A percentile compares a stretch with the other conserved stretches of the same genome.
Evolutionary conservation across 345 rosid genomes (phyloP).

Genomic region (Gossypium rotundifolium): DNA sequence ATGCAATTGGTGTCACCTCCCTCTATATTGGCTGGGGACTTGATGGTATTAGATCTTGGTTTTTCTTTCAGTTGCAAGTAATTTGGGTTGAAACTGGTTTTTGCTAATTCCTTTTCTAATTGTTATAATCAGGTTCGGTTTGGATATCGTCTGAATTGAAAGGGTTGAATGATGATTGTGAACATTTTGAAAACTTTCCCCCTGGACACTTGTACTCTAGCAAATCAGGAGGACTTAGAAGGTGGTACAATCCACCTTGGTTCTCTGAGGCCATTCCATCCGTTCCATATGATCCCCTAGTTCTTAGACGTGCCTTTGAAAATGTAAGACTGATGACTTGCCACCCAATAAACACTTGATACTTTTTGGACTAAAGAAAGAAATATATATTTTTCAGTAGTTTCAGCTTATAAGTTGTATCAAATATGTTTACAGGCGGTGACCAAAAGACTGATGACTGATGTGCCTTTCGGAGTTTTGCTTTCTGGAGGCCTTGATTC

Average conservation of each 20-base stretch:
- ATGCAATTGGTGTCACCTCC: constrained; percentile 91
- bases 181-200: constrained; percentile 80
- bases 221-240: constrained; percentile 57
- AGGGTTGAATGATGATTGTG: constrained; percentile 84
- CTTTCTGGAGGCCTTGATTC: constrained; percentile 96
- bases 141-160: constrained; percentile 89
- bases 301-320: constrained; percentile 62
- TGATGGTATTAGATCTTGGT: constrained; percentile 42
- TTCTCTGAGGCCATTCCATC: constrained; percentile 64
- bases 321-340: constrained; percentile 36
- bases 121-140: constrained; percentile 47
- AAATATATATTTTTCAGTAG: not conserved
- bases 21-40: constrained; percentile 94
- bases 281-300: constrained; percentile 68
- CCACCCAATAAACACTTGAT: not conserved
- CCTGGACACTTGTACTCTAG: constrained; percentile 93
- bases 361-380: not conserved
- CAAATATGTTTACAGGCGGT: constrained; percentile 55
- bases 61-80: not conserved
- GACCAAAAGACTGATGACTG: constrained; percentile 83
- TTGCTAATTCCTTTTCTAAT: not conserved
- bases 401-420: not conserved
- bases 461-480: constrained; percentile 88
- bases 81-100: not conserved
- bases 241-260: constrained; percentile 95